Conservation (phyloP, 2,329 filamentous ascomycete species). For the Colletotrichum sp. region DNA sequence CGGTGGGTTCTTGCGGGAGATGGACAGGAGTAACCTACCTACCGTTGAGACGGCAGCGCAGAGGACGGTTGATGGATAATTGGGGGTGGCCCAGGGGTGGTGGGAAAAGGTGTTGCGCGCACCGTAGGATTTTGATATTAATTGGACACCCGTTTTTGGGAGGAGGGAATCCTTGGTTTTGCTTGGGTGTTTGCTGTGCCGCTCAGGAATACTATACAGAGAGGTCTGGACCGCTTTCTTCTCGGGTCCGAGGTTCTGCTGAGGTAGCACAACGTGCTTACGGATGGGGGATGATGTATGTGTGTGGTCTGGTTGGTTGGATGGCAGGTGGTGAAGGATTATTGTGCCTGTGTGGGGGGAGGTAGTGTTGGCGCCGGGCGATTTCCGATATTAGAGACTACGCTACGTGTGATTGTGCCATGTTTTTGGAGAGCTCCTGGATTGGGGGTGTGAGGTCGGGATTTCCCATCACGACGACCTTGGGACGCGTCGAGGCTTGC, state of each 20-base stretch:
- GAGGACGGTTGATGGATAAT: neutral
- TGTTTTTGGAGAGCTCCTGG: neutral
- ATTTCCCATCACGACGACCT: neutral
- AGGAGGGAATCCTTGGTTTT: neutral
- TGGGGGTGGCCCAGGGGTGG: neutral
- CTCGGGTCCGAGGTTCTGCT: neutral
- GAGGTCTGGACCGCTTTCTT: neutral
- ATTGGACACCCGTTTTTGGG: neutral
- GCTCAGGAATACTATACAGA: neutral
- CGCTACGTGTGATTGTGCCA: neutral
- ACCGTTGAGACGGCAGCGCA: neutral
- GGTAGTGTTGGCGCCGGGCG: neutral
- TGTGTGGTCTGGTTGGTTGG: neutral
- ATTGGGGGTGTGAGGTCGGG: neutral
- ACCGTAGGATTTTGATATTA: neutral
- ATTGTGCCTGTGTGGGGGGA: neutral
- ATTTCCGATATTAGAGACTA: neutral
- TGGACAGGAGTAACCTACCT: slow-evolving; percentile 1
- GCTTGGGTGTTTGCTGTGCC: neutral
- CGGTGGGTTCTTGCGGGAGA: slow-evolving; percentile 5
- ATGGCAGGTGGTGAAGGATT: neutral
- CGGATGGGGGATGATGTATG: neutral
- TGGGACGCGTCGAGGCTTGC: neutral
- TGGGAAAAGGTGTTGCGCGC: neutral
- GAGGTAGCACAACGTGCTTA: neutral